Base-by-base conservation (phyloP, 1,284 basidiomycete species). In the Ceratobasidium sp. region DNA sequence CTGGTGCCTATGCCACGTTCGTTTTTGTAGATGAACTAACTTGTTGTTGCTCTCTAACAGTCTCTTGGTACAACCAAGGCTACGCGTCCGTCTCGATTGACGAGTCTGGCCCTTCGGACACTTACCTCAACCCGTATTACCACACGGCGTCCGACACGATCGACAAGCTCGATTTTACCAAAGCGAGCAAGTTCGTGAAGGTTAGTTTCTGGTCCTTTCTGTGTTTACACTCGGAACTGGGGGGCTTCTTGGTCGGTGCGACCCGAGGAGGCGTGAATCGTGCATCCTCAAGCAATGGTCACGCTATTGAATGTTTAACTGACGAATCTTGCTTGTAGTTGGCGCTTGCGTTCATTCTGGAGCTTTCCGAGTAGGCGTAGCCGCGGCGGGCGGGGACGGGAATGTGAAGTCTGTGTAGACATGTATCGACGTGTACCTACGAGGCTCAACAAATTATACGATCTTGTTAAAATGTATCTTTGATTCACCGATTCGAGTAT, bases 121-220 rank as follows among this genome's bases (percentile, higher is more conserved):
- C 48, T 24, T 75, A 65, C 47, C 50, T 75, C 6, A 75, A 75
- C 67, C 74, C 74, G 15, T 64, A 75, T 33, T 75, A 75, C 36
- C 74, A 75, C 44, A 64, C 67, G 1, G 41, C 59, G 9, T 63
- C 56, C 36, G 74, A 75, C 36, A 75, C 74, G 24, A 57, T 72
- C 51, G 74, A 75, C 50, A 60, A 59, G 60, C 57, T 72, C 36
- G 48, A 75, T 31, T 63, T 75, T 54, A 36, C 29, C 48, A 75
- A 75, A 50, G 65, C 74, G 17, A 75, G 66, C 50, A 67, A 63
- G 31, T 75, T 75, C 36, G 74, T 75, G 48, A 75, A 75, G 66
- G 74, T 75, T 17, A 27, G 65, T 48, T 11, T 19, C 4, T 2
- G n/a, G 17, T 56, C 24, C n/a, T 9, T 22, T 15, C 31, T 8